Evolutionary conservation across 768 basidiomycete species (phyloP), one percentile per base, ranked within the genome.

Genomic region (Boletus huronensis): DNA sequence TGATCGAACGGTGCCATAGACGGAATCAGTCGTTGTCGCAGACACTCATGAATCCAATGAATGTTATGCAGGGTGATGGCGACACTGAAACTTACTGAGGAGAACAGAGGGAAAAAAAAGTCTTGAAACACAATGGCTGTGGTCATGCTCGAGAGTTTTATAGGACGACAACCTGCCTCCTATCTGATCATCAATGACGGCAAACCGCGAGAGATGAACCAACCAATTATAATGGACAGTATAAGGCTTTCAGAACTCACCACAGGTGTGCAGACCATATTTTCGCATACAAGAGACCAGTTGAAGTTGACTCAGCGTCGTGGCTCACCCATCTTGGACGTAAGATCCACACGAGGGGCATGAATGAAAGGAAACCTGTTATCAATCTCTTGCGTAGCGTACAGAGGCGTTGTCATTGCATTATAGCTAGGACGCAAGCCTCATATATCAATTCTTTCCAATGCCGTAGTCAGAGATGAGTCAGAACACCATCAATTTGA

Each of bases 1-100:
- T 70, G 67, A 16, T 64, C 52, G 38, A 67, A 67, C 0, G 64
- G 64, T 0, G 56, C 35, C 23, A 25, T 25, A 25, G 23, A 25
- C 23, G 23, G 23, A 25, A 25, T 25, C 23, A 25, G 23, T 25
- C 23, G 28, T 29, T 29, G 28, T 29, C 28, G 28, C 8, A 29
- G 28, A 29, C 28, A 29, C 28, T 29, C 9, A 16, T 36, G 35
- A 8, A 4, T 4, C 35, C 35, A 36, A 3, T 36, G 0, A 36
- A n/a, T 36, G 35, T n/a, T 36, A n/a, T 9, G 17, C 7, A n/a
- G 13, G 35, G 35, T 5, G 17, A n/a, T 36, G 17, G 8, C 8
- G 35, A 36, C 32, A 36, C 35, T 9, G 17, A 36, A 36, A 36
- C 35, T n/a, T 8, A 36, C 35, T 36, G 35, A n/a, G 34, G 35